phyloP scores from a whole-genome alignment of 1,139 yeast species.

The Torulaspora globosa region DNA sequence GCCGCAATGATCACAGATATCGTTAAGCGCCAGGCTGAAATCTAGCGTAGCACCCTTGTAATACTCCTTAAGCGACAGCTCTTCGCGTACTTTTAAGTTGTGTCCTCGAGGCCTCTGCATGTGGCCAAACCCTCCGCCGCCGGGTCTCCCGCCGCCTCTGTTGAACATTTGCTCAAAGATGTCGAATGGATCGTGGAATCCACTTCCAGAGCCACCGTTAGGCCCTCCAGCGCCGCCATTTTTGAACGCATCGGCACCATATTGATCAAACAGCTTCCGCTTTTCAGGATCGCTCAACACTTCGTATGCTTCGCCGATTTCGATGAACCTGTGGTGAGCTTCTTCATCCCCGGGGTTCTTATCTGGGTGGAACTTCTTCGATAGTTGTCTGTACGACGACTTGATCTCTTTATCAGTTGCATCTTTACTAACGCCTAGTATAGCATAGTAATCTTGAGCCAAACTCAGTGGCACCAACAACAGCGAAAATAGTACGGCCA shows the following conservation, averaged over 20 bases:
- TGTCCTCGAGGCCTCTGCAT: conserved; percentile 59
- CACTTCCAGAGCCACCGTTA: conserved; percentile 34
- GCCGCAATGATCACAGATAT: conserved; percentile 68
- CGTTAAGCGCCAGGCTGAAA: conserved; percentile 64
- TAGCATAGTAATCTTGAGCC: conserved; percentile 42
- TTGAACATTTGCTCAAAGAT: conserved; percentile 60
- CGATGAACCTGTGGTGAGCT: conserved; percentile 82
- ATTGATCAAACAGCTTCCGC: conserved; percentile 66
- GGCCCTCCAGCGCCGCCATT: conserved; percentile 43
- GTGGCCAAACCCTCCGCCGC: conserved; percentile 41
- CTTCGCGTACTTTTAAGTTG: conserved; percentile 54
- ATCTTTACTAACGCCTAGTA: conserved; percentile 63
- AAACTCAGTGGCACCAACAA: conserved; percentile 17
- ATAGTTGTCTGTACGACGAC: conserved; percentile 76
- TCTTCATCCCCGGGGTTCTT: conserved; percentile 78
- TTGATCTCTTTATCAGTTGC: conserved; percentile 82
- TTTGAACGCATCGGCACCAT: conserved; percentile 78
- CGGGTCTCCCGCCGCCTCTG: conserved; percentile 59
- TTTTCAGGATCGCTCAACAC: conserved; percentile 74
- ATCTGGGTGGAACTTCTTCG: conserved; percentile 92
- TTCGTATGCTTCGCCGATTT: conserved; percentile 91
- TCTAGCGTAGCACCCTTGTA: conserved; percentile 63
- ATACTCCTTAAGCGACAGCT: conserved; percentile 58
- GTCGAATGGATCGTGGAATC: conserved; percentile 60
- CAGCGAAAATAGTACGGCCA: conserved; percentile 10